Evolutionary conservation across 208 protist genomes (phyloP).

Genomic region (Leishmania gerbilli): DNA sequence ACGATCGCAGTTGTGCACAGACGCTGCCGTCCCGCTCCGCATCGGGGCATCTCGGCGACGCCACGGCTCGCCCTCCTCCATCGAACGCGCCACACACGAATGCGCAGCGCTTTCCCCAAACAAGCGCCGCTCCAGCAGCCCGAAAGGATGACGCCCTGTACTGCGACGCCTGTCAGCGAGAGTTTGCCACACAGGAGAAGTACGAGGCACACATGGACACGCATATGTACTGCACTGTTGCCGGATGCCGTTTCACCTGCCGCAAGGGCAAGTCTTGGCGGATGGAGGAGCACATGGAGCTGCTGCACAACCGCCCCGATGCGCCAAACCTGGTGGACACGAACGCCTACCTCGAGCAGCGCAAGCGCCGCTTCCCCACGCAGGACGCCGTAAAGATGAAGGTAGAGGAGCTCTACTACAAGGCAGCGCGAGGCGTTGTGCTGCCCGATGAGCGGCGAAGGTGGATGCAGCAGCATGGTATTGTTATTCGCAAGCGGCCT

Average conservation of each 20-base stretch:
- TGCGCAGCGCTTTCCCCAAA: not conserved
- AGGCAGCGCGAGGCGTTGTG: constrained; percentile 71
- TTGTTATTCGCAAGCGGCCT: constrained; percentile 67
- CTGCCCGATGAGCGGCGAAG: constrained; percentile 78
- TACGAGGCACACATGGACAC: constrained; percentile 66
- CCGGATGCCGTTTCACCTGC: constrained; percentile 89
- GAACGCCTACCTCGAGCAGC: constrained; percentile 66
- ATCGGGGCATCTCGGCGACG: not conserved
- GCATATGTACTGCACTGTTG: constrained; percentile 83
- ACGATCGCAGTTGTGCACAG: not conserved
- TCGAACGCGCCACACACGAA: not conserved
- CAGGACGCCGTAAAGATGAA: constrained; percentile 70
- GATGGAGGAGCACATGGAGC: constrained; percentile 89
- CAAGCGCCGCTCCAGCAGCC: not conserved
- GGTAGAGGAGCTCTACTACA: constrained; percentile 90
- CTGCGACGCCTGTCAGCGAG: constrained; percentile 86
- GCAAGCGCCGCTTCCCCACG: constrained; percentile 78
- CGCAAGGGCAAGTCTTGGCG: constrained; percentile 57
- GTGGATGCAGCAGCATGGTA: constrained; percentile 84
- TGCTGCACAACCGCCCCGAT: constrained; percentile 84
- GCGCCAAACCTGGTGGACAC: constrained; percentile 81
- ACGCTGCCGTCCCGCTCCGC: not conserved
- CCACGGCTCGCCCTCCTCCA: not conserved
- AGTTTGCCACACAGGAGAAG: constrained; percentile 50
- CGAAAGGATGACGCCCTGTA: constrained; percentile 24